Conservation (phyloP, 1,139 yeast species). For the Debaryomyces sp. region DNA sequence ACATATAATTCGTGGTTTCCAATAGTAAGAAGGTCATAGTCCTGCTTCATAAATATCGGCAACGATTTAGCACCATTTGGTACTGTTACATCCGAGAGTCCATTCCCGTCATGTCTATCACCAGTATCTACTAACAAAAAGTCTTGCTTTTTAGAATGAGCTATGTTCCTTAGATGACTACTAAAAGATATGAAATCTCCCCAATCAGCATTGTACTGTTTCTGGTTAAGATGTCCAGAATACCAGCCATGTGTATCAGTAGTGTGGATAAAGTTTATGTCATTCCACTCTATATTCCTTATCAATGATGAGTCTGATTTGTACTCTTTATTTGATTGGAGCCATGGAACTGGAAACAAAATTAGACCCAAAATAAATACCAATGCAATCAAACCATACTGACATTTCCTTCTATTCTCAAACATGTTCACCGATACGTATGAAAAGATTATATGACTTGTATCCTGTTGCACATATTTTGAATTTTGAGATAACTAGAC, state of each 20-base stretch:
- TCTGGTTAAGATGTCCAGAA: conserved; percentile 81
- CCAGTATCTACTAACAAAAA: conserved; percentile 83
- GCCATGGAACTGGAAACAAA: not conserved
- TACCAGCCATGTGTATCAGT: conserved; percentile 98
- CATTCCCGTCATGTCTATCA: conserved; percentile 95
- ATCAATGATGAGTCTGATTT: conserved; percentile 4
- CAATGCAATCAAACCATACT: not conserved
- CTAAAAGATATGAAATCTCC: conserved; percentile 85
- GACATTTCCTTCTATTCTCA: not conserved
- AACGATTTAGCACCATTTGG: conserved; percentile 72
- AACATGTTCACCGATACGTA: not conserved
- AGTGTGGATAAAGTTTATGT: conserved; percentile 82
- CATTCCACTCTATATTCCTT: conserved; percentile 63
- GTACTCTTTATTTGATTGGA: not conserved
- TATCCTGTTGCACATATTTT: not conserved
- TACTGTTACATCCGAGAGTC: conserved; percentile 73
- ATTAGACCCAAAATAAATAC: not conserved
- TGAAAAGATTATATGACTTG: not conserved
- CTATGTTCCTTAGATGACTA: conserved; percentile 46
- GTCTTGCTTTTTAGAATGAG: conserved; percentile 56
- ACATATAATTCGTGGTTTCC: conserved; percentile 93
- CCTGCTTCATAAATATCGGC: conserved; percentile 62
- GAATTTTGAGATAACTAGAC: not conserved
- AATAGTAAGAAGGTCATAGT: conserved; percentile 78
- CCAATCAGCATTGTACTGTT: conserved; percentile 83